Percentiles rank a stretch among this genome's conserved stretches.
Evolutionary conservation across 23 red algal species (phyloP).

Genomic region (Chondrus crispus): DNA sequence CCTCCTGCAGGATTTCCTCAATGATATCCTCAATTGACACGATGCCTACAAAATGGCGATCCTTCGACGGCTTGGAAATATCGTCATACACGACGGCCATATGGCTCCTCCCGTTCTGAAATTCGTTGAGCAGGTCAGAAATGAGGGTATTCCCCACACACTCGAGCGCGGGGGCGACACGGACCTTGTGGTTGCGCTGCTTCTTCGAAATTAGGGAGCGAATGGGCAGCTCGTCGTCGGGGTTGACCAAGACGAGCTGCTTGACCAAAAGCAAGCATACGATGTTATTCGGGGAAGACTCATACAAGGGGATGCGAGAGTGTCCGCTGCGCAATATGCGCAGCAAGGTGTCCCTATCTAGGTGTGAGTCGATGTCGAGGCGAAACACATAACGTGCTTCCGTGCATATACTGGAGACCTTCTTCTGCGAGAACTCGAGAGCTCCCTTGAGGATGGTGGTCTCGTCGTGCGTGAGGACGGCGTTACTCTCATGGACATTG

Average conservation of each 20-base stretch:
- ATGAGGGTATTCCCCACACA: slow-evolving; percentile 43
- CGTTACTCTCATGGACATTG: slow-evolving; percentile 65
- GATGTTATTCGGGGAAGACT: slow-evolving; percentile 70
- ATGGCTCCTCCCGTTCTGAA: slow-evolving; percentile 86
- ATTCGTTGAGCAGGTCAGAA: slow-evolving; percentile 82
- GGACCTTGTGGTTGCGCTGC: slow-evolving; percentile 66
- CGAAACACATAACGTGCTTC: slow-evolving; percentile 81
- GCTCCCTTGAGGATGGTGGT: slow-evolving; percentile 84
- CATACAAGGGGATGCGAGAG: slow-evolving; percentile 83
- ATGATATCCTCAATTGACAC: slow-evolving; percentile 99
- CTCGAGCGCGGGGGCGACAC: slow-evolving; percentile 62
- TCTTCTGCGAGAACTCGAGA: slow-evolving; percentile 87
- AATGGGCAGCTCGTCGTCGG: slow-evolving; percentile 85
- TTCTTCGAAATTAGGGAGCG: slow-evolving; percentile 76
- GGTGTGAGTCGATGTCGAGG: slow-evolving; percentile 69
- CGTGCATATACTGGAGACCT: slow-evolving; percentile 80
- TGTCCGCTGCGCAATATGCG: slow-evolving; percentile 84
- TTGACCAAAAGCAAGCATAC: slow-evolving; percentile 88
- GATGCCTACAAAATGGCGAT: slow-evolving; percentile 83
- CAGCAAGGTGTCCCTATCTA: slow-evolving; percentile 86
- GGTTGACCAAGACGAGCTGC: slow-evolving; percentile 89
- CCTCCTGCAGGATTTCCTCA: slow-evolving; percentile 84
- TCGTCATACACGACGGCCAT: slow-evolving; percentile 92
- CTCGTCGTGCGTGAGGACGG: slow-evolving; percentile 82
- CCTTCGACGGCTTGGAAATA: slow-evolving; percentile 31